phyloP scores from a whole-genome alignment of 2,329 filamentous ascomycete genomes.

The Aspergillus sp. region DNA sequence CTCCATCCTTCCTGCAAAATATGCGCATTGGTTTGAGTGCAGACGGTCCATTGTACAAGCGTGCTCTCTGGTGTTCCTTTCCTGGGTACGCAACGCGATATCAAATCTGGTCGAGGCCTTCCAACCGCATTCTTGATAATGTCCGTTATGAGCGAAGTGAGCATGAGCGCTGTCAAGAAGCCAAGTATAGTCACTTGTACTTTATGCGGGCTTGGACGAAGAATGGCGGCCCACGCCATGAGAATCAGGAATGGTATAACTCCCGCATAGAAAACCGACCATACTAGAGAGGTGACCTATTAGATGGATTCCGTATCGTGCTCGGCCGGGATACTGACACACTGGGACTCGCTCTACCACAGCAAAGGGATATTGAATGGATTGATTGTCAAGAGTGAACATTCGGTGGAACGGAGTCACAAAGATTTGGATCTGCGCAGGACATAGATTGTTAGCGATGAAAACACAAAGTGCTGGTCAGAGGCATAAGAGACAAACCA shows the following conservation, averaged over 20 bases:
- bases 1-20: conserved; percentile 68
- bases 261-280: conserved; percentile 80
- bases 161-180: conserved; percentile 74
- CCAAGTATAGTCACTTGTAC: conserved; percentile 84
- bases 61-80: conserved; percentile 59
- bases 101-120: conserved; percentile 80
- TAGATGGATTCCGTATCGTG: neutral
- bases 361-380: conserved; percentile 86
- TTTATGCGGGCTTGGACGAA: conserved; percentile 72
- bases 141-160: conserved; percentile 85
- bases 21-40: conserved; percentile 57
- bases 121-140: conserved; percentile 88
- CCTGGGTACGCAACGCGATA: conserved; percentile 81
- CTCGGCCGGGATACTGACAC: conserved; percentile 52
- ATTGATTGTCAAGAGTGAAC: conserved; percentile 84
- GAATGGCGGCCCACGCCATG: conserved; percentile 65
- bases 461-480: neutral
- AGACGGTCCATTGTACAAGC: conserved; percentile 55
- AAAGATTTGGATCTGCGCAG: conserved; percentile 64
- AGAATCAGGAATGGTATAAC: conserved; percentile 72
- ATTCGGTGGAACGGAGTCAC: conserved; percentile 90
- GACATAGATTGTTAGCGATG: neutral
- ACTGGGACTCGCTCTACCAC: conserved; percentile 81
- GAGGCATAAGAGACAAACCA: conserved; percentile 27
- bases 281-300: conserved; percentile 40